phyloP scores from a whole-genome alignment of 257 asterid genomes.

The Solanum neorickii region DNA sequence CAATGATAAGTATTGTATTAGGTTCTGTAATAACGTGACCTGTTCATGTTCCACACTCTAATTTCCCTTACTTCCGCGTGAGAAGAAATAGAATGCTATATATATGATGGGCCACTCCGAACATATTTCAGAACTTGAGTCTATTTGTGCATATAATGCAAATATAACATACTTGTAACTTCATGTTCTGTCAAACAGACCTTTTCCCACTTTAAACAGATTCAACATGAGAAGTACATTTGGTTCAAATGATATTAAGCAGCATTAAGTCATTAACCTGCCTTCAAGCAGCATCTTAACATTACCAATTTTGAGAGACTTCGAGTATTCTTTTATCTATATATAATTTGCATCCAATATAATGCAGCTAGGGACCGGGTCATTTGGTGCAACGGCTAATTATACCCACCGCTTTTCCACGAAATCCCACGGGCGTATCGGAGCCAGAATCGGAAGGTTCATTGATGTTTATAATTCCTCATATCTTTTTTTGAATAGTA shows the following conservation, averaged over 20 bases:
- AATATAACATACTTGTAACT: background rate
- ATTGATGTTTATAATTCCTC: background rate
- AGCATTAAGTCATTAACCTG: background rate
- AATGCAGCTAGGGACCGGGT: conserved; percentile 69
- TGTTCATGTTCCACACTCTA: background rate
- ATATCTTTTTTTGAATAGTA: background rate
- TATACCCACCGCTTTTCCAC: conserved; percentile 70
- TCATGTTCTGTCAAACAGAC: background rate
- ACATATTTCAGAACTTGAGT: background rate
- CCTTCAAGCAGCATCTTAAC: background rate
- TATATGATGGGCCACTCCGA: background rate
- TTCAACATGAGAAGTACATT: background rate
- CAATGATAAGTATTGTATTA: background rate
- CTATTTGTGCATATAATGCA: background rate
- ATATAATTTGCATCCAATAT: background rate
- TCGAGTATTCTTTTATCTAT: background rate
- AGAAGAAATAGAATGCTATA: background rate
- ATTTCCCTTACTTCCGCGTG: background rate
- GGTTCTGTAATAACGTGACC: background rate
- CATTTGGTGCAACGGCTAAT: conserved; percentile 67
- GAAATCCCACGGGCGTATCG: conserved; percentile 84
- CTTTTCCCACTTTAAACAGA: background rate
- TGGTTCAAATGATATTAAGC: background rate
- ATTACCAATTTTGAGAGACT: background rate
- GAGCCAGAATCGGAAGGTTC: conserved; percentile 88